A percentile compares a stretch with the other conserved stretches of the same genome.
Evolutionary conservation across 2,329 filamentous ascomycete species (phyloP).

Genomic region (Colletotrichum orchidophilum): DNA sequence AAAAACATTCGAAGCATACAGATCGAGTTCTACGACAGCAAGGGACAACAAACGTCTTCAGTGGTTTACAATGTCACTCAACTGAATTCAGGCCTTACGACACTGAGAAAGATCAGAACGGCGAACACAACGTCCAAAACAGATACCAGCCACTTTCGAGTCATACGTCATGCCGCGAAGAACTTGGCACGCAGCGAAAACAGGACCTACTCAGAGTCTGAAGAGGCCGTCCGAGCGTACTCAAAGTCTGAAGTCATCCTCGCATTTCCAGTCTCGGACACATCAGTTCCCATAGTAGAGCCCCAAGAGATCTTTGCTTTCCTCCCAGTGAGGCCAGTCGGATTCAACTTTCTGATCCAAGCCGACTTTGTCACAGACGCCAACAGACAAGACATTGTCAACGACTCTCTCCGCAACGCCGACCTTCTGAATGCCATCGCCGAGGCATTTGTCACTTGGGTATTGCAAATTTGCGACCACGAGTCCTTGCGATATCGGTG

Average conservation of each 20-base stretch:
- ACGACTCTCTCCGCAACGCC: conserved; percentile 49
- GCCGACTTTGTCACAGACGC: conserved; percentile 59
- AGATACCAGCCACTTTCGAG: too few species aligned
- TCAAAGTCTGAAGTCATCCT: conserved; percentile 49
- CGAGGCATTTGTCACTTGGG: conserved; percentile 49
- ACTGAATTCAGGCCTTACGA: neutral
- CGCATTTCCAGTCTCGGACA: conserved; percentile 53
- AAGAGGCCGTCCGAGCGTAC: conserved; percentile 37
- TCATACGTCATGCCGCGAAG: too few species aligned
- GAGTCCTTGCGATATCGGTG: conserved; percentile 50
- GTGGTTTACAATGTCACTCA: neutral
- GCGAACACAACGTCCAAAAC: neutral
- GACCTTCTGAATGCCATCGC: conserved; percentile 47
- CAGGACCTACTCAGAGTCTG: conserved; percentile 41
- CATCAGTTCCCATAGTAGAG: conserved; percentile 45
- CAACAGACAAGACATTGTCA: conserved; percentile 53
- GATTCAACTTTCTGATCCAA: conserved; percentile 60
- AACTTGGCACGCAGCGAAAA: conserved; percentile 1
- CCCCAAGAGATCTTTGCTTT: conserved; percentile 56
- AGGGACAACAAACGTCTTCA: neutral
- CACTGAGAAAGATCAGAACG: neutral
- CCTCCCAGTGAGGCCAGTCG: conserved; percentile 51
- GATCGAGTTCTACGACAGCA: conserved; percentile 41
- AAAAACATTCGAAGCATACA: conserved; percentile 48
- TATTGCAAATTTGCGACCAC: conserved; percentile 50